Base-by-base conservation (phyloP, 2,329 filamentous ascomycete genomes). In the Aspergillus texensis region DNA sequence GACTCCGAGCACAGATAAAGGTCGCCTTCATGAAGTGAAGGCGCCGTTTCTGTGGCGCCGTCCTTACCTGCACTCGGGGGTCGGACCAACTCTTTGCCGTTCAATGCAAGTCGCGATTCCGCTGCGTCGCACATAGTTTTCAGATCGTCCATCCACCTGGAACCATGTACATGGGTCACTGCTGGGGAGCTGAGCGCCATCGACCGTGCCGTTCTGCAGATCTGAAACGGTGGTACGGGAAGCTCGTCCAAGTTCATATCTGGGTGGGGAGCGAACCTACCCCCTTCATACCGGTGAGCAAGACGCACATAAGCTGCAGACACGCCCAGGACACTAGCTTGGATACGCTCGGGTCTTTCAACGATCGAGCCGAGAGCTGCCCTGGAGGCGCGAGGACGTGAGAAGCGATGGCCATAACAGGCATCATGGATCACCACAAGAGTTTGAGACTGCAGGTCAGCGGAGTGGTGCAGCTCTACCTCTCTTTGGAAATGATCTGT, bases 351-450 rank as follows among this genome's bases (percentile, higher is more conserved):
- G 0, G 95, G 95, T 12, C 95, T 86, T 79, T 99, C 95, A 56
- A 99, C 94, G 68, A 99, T 97, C 62, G 89, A 91, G 71, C 83
- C 88, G 1, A 98, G 84, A 19, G 86, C 85, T 52, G 82, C 85
- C 71, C 90, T 90, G 26, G 88, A 90, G 0, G 93, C 90, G 70
- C 91, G 89, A 4, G 93, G 93, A 52, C 95, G 86, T 12, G 94
- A 92, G 77, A 89, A 99, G 26, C 93, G 89, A 79, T 99, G 95
- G 28, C 94, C 94, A 75, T 98, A 99, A 78, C 94, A 97, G 59
- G 91, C 89, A 80, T 99, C 95, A 72, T 98, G 93, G 2, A 99
- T 81, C 34, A 99, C 85, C 54, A 98, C 93, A 5, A 96, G 80
- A 0, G 93, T 93, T 64, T 93, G 82, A 3, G 84, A 77, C 14